Conservation (phyloP, 805 yeast species). For the Teunomyces tritomae region DNA sequence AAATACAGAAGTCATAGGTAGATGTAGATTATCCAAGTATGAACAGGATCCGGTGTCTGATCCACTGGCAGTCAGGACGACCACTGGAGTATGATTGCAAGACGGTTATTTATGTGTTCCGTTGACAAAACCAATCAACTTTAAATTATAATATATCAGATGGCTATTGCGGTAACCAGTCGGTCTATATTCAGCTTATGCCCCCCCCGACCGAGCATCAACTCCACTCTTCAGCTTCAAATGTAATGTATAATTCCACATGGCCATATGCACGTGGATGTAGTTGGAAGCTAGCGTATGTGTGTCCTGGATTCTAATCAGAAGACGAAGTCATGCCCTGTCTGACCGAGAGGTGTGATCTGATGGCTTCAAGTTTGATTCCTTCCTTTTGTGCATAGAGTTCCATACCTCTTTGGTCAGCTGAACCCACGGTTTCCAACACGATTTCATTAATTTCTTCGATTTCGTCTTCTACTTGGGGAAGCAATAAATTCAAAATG, state of each 20-base stretch:
- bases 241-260: not conserved
- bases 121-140: too few species aligned
- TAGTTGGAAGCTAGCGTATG: not conserved
- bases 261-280: not conserved
- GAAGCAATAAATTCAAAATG: slow-evolving; percentile 58
- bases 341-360: slow-evolving; percentile 6
- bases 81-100: too few species aligned
- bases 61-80: too few species aligned
- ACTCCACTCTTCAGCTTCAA: too few species aligned
- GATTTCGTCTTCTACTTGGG: slow-evolving; percentile 52
- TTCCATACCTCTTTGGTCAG: slow-evolving; percentile 35
- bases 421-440: slow-evolving; percentile 41
- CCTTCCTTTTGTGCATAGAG: slow-evolving; percentile 32
- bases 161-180: too few species aligned
- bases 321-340: slow-evolving; percentile 4
- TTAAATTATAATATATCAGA: too few species aligned
- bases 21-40: too few species aligned
- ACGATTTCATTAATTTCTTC: slow-evolving; percentile 48
- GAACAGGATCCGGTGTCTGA: too few species aligned
- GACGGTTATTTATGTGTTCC: too few species aligned
- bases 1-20: too few species aligned
- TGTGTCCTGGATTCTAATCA: not conserved
- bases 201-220: too few species aligned
- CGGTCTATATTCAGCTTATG: too few species aligned
- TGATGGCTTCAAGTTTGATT: slow-evolving; percentile 22